A percentile compares a stretch with the other conserved stretches of the same genome.
Conservation (phyloP, 495 filamentous ascomycete genomes). For the Lentithecium fluviatile region DNA sequence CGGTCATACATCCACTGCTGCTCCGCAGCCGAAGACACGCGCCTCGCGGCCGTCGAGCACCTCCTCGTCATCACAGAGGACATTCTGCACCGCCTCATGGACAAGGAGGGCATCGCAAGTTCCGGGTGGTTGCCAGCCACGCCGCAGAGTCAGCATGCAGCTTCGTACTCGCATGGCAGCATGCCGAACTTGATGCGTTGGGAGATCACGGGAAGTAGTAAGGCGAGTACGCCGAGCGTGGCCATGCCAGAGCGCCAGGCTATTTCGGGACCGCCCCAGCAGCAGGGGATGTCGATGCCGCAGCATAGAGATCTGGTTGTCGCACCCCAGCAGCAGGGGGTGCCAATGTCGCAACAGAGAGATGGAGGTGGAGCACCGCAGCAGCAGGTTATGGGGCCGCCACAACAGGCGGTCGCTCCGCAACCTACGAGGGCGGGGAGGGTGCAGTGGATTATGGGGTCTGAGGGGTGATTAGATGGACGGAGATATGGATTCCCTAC, state of each 20-base stretch:
- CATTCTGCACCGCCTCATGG: slow-evolving; percentile 18
- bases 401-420: slow-evolving; percentile 14
- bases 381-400: slow-evolving; percentile 23
- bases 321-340: slow-evolving; percentile 26
- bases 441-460: slow-evolving; percentile 32
- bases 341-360: too few species aligned
- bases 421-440: slow-evolving; percentile 3
- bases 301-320: too few species aligned
- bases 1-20: slow-evolving; percentile 32
- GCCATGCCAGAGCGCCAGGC: background rate
- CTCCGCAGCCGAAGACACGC: slow-evolving; percentile 24
- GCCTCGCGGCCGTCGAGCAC: slow-evolving; percentile 28
- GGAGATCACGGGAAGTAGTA: slow-evolving; percentile 2
- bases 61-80: slow-evolving; percentile 34
- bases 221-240: background rate
- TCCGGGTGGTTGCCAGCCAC: slow-evolving; percentile 31
- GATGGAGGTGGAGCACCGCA: slow-evolving; percentile 16
- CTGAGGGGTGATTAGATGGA: slow-evolving; percentile 15
- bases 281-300: slow-evolving; percentile 23
- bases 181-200: background rate
- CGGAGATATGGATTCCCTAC: background rate
- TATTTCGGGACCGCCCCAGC: slow-evolving; percentile 2
- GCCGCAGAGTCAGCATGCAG: slow-evolving; percentile 19
- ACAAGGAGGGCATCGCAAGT: slow-evolving; percentile 28
- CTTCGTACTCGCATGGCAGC: slow-evolving; percentile 4